phyloP scores from a whole-genome alignment of 768 basidiomycete species.

The Pleurotus giganteus region DNA sequence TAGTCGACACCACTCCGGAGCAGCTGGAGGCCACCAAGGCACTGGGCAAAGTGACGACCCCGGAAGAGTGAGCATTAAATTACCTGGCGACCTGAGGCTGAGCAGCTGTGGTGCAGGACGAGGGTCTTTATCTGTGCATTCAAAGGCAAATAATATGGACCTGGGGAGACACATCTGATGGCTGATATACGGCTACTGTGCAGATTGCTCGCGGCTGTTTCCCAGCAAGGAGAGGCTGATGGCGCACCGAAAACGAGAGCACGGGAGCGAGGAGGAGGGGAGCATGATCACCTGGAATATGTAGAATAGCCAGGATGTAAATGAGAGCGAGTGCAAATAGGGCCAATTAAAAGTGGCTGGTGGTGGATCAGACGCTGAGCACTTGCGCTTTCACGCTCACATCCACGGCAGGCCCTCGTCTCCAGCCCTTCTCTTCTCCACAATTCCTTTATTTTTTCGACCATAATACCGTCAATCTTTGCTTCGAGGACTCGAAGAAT shows the following conservation, averaged over 20 bases:
- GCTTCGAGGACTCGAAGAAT: conserved; percentile 67
- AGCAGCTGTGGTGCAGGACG: conserved; percentile 43
- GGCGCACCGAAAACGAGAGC: conserved; percentile 72
- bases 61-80: conserved; percentile 50
- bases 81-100: not conserved
- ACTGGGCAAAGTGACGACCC: conserved; percentile 61
- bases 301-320: conserved; percentile 18
- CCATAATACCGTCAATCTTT: conserved; percentile 72
- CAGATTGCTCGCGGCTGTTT: conserved; percentile 71
- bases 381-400: not conserved
- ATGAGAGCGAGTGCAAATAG: conserved; percentile 8
- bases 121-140: conserved; percentile 80
- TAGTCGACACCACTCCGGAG: conserved; percentile 54
- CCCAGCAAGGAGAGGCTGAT: conserved; percentile 68
- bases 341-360: too few species aligned
- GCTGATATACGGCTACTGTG: not conserved
- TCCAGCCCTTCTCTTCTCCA: not conserved
- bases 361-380: conserved; percentile 3
- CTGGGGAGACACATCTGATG: not conserved
- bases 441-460: conserved; percentile 10
- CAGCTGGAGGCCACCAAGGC: conserved; percentile 43
- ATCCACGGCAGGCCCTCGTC: not conserved
- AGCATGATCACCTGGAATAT: conserved; percentile 76
- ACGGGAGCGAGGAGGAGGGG: conserved; percentile 51
- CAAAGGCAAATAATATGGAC: conserved; percentile 39